phyloP scores from a whole-genome alignment of 225 moss, liverwort and hornwort genomes.

The Straminergon stramineum region DNA sequence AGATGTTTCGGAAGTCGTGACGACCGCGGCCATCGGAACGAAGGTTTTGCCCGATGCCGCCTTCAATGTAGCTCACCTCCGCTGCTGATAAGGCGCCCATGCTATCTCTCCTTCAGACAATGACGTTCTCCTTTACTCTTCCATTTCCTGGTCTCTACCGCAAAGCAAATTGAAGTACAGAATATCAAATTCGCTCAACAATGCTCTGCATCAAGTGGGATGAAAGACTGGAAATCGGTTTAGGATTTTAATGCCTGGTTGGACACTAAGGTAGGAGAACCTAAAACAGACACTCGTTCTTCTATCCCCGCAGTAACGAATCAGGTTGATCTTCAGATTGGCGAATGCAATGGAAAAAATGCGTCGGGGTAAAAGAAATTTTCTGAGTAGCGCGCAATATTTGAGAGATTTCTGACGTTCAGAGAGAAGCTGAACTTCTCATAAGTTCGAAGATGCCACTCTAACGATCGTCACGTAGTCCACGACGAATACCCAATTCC shows the following conservation, averaged over 20 bases:
- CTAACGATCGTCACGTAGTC: not conserved
- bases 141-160: not conserved
- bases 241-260: not conserved
- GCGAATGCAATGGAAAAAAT: not conserved
- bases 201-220: not conserved
- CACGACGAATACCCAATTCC: no score
- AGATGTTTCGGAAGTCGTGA: conserved; percentile 57
- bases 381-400: not conserved
- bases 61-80: conserved; percentile 76
- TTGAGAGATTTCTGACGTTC: no score
- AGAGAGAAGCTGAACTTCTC: not conserved
- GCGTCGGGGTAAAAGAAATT: not conserved
- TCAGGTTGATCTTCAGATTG: not conserved
- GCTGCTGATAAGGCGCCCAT: conserved; percentile 69
- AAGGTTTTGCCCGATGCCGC: conserved; percentile 67
- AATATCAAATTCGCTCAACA: not conserved
- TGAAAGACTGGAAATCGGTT: not conserved
- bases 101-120: not conserved
- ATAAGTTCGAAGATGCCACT: not conserved
- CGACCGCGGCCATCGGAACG: conserved; percentile 93
- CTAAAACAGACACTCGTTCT: not conserved
- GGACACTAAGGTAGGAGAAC: not conserved
- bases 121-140: not conserved
- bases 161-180: not conserved
- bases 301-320: not conserved